Conservation (phyloP, 208 protist genomes). For the Endotrypanum monterogeii region DNA sequence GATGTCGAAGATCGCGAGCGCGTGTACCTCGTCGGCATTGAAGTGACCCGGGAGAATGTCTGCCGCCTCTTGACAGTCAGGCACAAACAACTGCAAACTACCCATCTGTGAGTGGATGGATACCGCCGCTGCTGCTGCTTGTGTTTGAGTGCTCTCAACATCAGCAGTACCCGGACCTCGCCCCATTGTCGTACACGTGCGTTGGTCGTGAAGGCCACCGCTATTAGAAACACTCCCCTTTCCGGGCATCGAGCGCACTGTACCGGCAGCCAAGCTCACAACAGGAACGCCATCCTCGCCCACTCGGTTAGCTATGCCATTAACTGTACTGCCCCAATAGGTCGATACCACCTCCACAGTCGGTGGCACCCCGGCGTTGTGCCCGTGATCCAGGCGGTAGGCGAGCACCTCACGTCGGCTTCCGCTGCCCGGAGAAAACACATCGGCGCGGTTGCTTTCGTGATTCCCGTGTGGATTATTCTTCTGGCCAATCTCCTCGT, state of each 20-base stretch:
- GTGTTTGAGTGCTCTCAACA: background rate
- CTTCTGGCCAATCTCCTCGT: constrained; percentile 62
- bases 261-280: background rate
- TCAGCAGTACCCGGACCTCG: background rate
- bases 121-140: background rate
- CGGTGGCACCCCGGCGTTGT: constrained; percentile 65
- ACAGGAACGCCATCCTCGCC: background rate
- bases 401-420: constrained; percentile 71
- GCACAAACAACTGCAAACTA: constrained; percentile 65
- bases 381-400: constrained; percentile 62
- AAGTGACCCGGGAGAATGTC: constrained; percentile 67
- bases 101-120: constrained; percentile 28
- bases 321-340: background rate
- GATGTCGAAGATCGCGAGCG: constrained; percentile 78
- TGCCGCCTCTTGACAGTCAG: constrained; percentile 51
- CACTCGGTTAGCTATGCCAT: background rate
- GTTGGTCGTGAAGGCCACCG: background rate
- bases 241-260: background rate
- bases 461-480: constrained; percentile 61
- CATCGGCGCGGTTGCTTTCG: constrained; percentile 39
- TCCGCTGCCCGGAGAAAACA: constrained; percentile 64
- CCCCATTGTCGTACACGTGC: background rate
- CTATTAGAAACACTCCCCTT: background rate
- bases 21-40: constrained; percentile 59
- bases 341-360: constrained; percentile 52